A percentile compares a stretch with the other conserved stretches of the same genome.
Conservation (phyloP, 2,329 filamentous ascomycete genomes). For the Talaromyces islandicus region DNA sequence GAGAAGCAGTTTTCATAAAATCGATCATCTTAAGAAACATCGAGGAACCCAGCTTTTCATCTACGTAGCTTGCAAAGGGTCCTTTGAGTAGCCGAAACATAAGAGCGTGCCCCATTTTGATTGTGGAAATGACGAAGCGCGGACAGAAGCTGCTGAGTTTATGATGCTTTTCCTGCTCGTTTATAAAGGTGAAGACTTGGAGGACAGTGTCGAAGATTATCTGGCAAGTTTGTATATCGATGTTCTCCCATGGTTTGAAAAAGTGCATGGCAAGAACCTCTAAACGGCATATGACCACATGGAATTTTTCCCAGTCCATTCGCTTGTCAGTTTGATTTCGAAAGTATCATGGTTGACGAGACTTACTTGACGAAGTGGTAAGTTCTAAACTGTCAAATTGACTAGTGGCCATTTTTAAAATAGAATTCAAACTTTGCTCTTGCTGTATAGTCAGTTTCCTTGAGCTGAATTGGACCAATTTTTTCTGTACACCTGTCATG, state of each 20-base stretch:
- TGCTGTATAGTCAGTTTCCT: not conserved
- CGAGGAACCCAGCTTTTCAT: not conserved
- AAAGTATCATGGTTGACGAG: not conserved
- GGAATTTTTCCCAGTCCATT: not conserved
- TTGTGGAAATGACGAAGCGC: not conserved
- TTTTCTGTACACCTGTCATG: not conserved
- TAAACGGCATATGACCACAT: not conserved
- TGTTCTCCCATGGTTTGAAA: not conserved
- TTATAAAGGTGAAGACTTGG: not conserved
- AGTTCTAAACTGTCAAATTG: not conserved
- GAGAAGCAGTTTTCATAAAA: not conserved
- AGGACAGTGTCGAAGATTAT: not conserved
- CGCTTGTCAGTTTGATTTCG: not conserved
- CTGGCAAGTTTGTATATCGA: not conserved
- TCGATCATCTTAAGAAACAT: not conserved
- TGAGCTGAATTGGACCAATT: not conserved
- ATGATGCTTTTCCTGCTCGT: not conserved
- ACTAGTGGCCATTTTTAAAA: not conserved
- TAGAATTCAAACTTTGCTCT: constrained; percentile 1
- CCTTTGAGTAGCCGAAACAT: not conserved
- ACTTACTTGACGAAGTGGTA: not conserved
- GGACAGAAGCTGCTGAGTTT: not conserved
- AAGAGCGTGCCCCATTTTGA: constrained; percentile 1
- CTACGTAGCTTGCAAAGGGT: not conserved
- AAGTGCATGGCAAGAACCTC: constrained; percentile 1